Evolutionary conservation across 345 rosid species (phyloP).

Genomic region (Raphanus raphanistrum): DNA sequence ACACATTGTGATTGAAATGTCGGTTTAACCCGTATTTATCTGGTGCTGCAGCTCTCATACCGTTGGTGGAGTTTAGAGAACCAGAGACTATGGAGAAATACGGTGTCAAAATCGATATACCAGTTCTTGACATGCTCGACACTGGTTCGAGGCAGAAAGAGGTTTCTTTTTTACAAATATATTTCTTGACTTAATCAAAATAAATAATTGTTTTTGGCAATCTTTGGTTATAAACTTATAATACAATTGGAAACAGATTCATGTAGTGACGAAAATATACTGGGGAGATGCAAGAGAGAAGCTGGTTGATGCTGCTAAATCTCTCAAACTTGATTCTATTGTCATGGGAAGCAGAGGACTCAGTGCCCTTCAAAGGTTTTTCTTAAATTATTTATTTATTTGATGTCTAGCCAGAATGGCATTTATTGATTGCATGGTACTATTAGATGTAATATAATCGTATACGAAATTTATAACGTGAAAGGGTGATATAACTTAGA

Average conservation of each 20-base stretch:
- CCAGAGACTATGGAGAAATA: slow-evolving; percentile 68
- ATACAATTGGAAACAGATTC: slow-evolving; percentile 42
- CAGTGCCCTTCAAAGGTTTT: slow-evolving; percentile 71
- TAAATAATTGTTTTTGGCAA: not conserved
- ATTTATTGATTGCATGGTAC: not conserved
- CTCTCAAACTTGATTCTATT: slow-evolving; percentile 78
- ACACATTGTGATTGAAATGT: not conserved
- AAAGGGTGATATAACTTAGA: not conserved
- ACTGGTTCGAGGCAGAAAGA: slow-evolving; percentile 86
- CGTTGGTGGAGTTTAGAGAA: slow-evolving; percentile 79
- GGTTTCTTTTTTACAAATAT: slow-evolving; percentile 35
- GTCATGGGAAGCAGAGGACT: slow-evolving; percentile 98
- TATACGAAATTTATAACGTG: not conserved
- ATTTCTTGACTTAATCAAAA: not conserved
- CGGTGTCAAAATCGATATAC: slow-evolving; percentile 56
- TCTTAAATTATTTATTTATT: not conserved
- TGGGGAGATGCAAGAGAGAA: slow-evolving; percentile 96
- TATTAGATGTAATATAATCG: not conserved
- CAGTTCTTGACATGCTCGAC: slow-evolving; percentile 78
- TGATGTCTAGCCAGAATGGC: not conserved
- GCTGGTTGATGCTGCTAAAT: slow-evolving; percentile 68
- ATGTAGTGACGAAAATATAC: slow-evolving; percentile 65
- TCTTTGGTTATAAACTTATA: not conserved
- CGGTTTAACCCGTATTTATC: not conserved
- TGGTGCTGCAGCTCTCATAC: slow-evolving; percentile 70